Conservation (phyloP, 192 early-diverging fungal species). For the Coemansia sp. region DNA sequence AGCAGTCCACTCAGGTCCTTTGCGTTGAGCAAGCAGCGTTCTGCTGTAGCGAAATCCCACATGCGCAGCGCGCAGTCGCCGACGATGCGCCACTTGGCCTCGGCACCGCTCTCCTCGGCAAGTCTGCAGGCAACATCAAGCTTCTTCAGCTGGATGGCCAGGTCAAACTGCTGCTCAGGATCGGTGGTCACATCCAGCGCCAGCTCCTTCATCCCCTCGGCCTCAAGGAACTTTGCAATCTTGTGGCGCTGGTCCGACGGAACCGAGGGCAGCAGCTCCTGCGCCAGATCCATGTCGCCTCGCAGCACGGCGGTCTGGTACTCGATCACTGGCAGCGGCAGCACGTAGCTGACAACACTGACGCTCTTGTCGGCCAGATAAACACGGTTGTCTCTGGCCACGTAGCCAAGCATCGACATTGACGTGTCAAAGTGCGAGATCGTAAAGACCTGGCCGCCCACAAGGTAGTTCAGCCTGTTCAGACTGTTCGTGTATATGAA, state of each 20-base stretch:
- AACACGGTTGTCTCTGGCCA: constrained; percentile 89
- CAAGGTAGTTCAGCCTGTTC: constrained; percentile 95
- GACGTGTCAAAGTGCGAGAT: constrained; percentile 93
- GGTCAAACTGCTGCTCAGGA: constrained; percentile 92
- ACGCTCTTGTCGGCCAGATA: constrained; percentile 95
- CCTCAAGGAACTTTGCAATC: constrained; percentile 94
- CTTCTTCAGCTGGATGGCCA: constrained; percentile 83
- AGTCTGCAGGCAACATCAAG: constrained; percentile 84
- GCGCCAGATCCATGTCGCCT: constrained; percentile 85
- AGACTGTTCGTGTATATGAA: constrained; percentile 93
- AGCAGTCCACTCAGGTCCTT: constrained; percentile 90
- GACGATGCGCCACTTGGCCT: constrained; percentile 91
- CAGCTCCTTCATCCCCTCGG: constrained; percentile 86
- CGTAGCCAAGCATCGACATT: constrained; percentile 93
- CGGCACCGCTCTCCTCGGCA: constrained; percentile 79
- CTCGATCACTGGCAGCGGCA: constrained; percentile 93
- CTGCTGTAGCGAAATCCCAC: constrained; percentile 93
- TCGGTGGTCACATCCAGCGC: constrained; percentile 95
- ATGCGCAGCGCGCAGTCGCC: constrained; percentile 83
- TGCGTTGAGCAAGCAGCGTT: constrained; percentile 84
- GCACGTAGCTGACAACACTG: constrained; percentile 82
- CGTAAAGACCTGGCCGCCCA: constrained; percentile 90
- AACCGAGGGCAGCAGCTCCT: constrained; percentile 77
- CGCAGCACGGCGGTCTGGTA: constrained; percentile 98
- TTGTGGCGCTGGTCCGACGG: constrained; percentile 85